Base-by-base conservation (phyloP, 2,329 filamentous ascomycete genomes). In the Aspergillus sp. region DNA sequence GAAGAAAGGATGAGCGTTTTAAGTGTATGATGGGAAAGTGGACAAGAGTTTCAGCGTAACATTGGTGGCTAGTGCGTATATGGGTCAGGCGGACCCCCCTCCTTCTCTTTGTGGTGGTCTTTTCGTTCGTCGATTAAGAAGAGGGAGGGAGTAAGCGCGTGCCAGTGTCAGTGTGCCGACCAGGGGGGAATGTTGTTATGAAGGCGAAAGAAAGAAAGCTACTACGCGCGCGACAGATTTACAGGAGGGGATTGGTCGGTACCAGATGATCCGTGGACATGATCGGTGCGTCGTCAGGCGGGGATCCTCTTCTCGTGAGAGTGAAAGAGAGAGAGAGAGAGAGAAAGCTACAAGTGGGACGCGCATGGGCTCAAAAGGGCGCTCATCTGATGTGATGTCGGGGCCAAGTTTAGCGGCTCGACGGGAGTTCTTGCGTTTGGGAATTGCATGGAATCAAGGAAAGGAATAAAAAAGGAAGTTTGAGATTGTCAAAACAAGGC, bases 1-100 rank as follows among this genome's bases (percentile, higher is more conserved):
- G 32, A 50, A 43, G 25, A 19, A 52, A 54, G 32, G 56, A 52
- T 28, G 49, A 21, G 38, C 56, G 21, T 51, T 52, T 48, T 15
- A 36, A 5, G 32, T 39, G 55, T 52, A 41, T n/a, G 45, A 60
- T 53, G 56, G 53, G 39, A 1, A 36, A 30, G 53, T 52, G 58
- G 48, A 60, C 58, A 28, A 28, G 58, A 60, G 32, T 17, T 36
- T 39, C 21, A 39, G 28, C 39, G 53, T 52, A 49, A 55, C 53
- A 23, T 43, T 36, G 53, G 39, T 17, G 23, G 47, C 25, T 50
- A 30, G 25, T 30, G 47, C 25, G 47, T 50, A 50, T 45, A 45
- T 21, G 47, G 45, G 47, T 50, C 39, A 28, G 17, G 45, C 25
- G 53, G 39, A 55, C 32, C 50, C 32, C 23, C 23, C 8, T 13